Base-by-base conservation (phyloP, 345 rosid genomes). In the Rhodomyrtus tomentosa region DNA sequence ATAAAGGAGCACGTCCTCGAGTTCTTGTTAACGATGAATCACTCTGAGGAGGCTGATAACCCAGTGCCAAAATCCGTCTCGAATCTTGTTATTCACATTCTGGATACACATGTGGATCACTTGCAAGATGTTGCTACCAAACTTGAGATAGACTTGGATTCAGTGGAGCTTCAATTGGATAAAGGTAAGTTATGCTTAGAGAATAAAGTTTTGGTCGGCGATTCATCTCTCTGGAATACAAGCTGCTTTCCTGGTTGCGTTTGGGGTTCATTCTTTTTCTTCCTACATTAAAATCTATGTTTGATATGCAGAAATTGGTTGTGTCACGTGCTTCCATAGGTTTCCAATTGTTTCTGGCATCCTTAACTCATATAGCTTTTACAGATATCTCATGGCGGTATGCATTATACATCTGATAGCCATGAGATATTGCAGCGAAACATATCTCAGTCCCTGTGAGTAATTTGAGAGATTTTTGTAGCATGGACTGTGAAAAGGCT, bases 1-100 rank as follows among this genome's bases (percentile, higher is more conserved):
- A 96, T 98, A n/a, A 92, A 91, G 88, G 99, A 96, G 88, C 99
- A 98, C 89, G 99, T 98, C 88, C 96, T 98, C 56, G 99, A 98
- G 83, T 98, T 96, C 84, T 90, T 98, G 55, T 80, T 98, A 85
- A 98, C 96, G 3, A 98, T 96, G 99, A 98, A 96, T 86, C 99
- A 98, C 85, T 95, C 99, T 24, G 99, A 98, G 90, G 99, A 93
- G 91, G 99, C 98, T 81, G 99, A 98, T 87, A 98, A 98, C 87
- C 99, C 96, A 32, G 99, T 98, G 21, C 99, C 99, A 1, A 89
- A 82, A 84, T 93, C 98, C 21, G 91, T 95, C 45, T 98, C 99
- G 2, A 95, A 96, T 89, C 98, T 98, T 50, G 93, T 98, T 10
- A 95, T 96, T 86, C 99, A 98, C 88, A 93, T 98, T 25, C 85